Percentiles rank a stretch among this genome's conserved stretches.
phyloP scores from a whole-genome alignment of 352 stramenopile species.

The Phytopythium boreale region DNA sequence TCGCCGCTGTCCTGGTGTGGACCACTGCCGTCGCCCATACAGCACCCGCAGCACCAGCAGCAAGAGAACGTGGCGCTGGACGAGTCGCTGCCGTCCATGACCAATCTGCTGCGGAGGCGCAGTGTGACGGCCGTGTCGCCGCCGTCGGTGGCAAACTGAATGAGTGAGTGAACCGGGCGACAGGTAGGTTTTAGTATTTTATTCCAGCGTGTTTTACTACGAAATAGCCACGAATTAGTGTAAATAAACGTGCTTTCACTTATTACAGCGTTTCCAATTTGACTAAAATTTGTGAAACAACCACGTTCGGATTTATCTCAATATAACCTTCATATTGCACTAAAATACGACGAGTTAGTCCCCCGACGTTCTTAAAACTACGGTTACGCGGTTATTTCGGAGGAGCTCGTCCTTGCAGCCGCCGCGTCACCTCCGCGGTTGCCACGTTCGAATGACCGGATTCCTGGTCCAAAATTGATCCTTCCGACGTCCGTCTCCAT shows the following conservation, averaged over 20 bases:
- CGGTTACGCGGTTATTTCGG: not conserved
- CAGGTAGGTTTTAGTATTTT: not conserved
- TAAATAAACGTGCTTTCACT: conserved; percentile 1
- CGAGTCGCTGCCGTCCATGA: conserved; percentile 66
- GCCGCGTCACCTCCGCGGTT: not conserved
- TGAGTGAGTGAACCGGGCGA: conserved; percentile 3
- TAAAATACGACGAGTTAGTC: no score
- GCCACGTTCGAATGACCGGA: not conserved
- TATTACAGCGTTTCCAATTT: not conserved
- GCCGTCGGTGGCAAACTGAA: conserved; percentile 7
- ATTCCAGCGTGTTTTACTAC: not conserved
- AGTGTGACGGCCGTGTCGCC: conserved; percentile 2
- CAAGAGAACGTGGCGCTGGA: not conserved
- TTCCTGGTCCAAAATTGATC: not conserved
- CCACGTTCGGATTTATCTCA: no score
- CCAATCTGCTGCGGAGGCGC: conserved; percentile 47
- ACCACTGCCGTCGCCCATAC: conserved; percentile 5
- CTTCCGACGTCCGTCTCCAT: not conserved
- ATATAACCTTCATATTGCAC: no score
- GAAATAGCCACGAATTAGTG: not conserved
- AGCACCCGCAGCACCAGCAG: not conserved
- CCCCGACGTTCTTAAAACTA: no score
- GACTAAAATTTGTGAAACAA: no score
- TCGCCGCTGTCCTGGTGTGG: conserved; percentile 5
- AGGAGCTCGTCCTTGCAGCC: not conserved